phyloP scores from a whole-genome alignment of 2,329 filamentous ascomycete genomes.

The Hysterium pulicare region DNA sequence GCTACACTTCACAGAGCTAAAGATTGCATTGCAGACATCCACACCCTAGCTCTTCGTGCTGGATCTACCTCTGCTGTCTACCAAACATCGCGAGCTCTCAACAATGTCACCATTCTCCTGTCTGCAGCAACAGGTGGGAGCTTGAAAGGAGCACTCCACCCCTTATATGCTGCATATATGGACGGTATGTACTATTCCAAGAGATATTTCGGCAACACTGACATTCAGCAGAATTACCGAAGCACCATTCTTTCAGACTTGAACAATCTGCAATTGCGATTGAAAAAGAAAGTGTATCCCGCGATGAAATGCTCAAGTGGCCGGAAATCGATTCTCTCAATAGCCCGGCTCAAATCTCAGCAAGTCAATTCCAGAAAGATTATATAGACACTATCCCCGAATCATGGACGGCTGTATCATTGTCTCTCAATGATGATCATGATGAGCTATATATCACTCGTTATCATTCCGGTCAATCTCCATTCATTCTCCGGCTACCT shows the following conservation, averaged over 20 bases:
- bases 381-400: slow-evolving; percentile 83
- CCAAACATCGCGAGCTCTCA: slow-evolving; percentile 34
- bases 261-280: slow-evolving; percentile 56
- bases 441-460: slow-evolving; percentile 89
- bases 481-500: slow-evolving; percentile 83
- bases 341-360: slow-evolving; percentile 36
- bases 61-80: slow-evolving; percentile 59
- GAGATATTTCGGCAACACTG: neutral
- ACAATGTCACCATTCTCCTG: slow-evolving; percentile 37
- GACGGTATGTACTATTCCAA: slow-evolving; percentile 22
- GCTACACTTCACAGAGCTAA: slow-evolving; percentile 63
- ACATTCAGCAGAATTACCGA: slow-evolving; percentile 58
- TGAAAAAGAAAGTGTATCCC: slow-evolving; percentile 43
- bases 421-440: slow-evolving; percentile 76
- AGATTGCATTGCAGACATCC: slow-evolving; percentile 62
- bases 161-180: slow-evolving; percentile 39
- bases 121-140: slow-evolving; percentile 34
- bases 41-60: slow-evolving; percentile 51
- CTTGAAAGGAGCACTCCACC: slow-evolving; percentile 33
- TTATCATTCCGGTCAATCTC: slow-evolving; percentile 68
- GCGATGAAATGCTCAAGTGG: slow-evolving; percentile 40
- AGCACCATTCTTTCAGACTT: slow-evolving; percentile 65
- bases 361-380: slow-evolving; percentile 64
- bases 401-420: slow-evolving; percentile 80
- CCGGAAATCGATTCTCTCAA: slow-evolving; percentile 30